phyloP scores from a whole-genome alignment of 1,139 yeast species.

The Geotrichum histeridarum region DNA sequence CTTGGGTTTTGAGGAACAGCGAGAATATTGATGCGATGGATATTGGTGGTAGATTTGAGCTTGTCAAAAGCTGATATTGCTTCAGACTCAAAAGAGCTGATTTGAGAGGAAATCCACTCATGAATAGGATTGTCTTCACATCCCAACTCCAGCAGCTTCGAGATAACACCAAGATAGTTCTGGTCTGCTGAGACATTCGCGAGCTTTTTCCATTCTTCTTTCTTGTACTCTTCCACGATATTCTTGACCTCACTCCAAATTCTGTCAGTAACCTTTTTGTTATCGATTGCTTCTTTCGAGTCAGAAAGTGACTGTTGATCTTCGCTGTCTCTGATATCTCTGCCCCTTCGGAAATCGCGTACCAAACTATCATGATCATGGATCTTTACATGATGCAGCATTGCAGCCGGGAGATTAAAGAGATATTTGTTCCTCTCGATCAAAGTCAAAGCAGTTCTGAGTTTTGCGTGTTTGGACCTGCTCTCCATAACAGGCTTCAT shows the following conservation, averaged over 20 bases:
- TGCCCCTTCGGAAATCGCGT: conserved; percentile 61
- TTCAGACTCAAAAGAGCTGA: conserved; percentile 39
- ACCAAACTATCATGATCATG: conserved; percentile 69
- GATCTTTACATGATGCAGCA: conserved; percentile 50
- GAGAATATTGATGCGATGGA: conserved; percentile 34
- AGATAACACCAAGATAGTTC: conserved; percentile 52
- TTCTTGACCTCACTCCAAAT: conserved; percentile 66
- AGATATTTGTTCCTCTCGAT: conserved; percentile 58
- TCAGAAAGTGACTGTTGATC: conserved; percentile 20
- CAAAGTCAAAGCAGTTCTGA: conserved; percentile 56
- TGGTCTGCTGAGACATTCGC: conserved; percentile 40
- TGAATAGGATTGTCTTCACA: conserved; percentile 59
- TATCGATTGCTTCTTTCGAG: conserved; percentile 11
- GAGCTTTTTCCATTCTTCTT: conserved; percentile 57
- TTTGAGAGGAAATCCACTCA: conserved; percentile 54
- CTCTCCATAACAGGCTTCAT: conserved; percentile 73
- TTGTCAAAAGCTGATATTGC: conserved; percentile 41
- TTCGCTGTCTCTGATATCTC: conserved; percentile 36
- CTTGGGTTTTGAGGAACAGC: conserved; percentile 28
- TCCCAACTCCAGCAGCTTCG: conserved; percentile 56
- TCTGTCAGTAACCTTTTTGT: conserved; percentile 40
- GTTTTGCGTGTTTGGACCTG: conserved; percentile 54
- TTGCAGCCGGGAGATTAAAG: conserved; percentile 64
- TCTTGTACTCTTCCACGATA: conserved; percentile 61
- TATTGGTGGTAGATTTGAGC: conserved; percentile 33